Evolutionary conservation across 768 basidiomycete genomes (phyloP).

Genomic region (Phylloporus rhodoxanthus): DNA sequence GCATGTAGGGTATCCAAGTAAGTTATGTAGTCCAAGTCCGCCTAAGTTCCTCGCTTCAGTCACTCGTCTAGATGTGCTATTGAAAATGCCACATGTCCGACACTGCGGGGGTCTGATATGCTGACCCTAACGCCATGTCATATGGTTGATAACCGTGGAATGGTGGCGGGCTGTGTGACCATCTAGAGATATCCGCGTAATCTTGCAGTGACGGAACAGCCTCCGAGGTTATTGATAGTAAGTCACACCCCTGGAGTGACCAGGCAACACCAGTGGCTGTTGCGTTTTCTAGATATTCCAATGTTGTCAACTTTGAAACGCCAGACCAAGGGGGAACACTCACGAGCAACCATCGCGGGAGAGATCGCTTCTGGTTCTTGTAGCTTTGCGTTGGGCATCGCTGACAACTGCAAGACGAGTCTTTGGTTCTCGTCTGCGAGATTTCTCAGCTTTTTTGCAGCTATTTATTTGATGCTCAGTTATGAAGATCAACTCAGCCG

Average conservation of each 20-base stretch:
- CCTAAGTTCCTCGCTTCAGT: background rate
- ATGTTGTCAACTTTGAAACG: background rate
- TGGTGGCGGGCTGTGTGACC: constrained; percentile 5
- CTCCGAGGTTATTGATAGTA: constrained; percentile 1
- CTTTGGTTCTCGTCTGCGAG: constrained; percentile 23
- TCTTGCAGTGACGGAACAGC: constrained; percentile 1
- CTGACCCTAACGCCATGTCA: background rate
- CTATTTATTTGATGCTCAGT: constrained; percentile 14
- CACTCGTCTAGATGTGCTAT: constrained; percentile 2
- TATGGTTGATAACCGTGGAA: constrained; percentile 2
- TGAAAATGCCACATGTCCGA: background rate
- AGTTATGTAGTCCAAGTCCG: background rate
- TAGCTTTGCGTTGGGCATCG: background rate
- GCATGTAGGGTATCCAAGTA: background rate
- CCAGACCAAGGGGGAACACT: constrained; percentile 1
- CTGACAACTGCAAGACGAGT: constrained; percentile 13
- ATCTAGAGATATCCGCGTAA: constrained; percentile 2
- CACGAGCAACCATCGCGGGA: constrained; percentile 4
- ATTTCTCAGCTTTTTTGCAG: constrained; percentile 46
- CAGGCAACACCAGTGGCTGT: constrained; percentile 1
- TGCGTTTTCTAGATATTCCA: constrained; percentile 7
- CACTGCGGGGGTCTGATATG: background rate
- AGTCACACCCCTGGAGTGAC: constrained; percentile 5
- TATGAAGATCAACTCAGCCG: background rate
- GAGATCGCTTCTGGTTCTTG: background rate